Evolutionary conservation across 257 asterid species (phyloP), one percentile per base, ranked within the genome.

Genomic region (Primulina tabacum): DNA sequence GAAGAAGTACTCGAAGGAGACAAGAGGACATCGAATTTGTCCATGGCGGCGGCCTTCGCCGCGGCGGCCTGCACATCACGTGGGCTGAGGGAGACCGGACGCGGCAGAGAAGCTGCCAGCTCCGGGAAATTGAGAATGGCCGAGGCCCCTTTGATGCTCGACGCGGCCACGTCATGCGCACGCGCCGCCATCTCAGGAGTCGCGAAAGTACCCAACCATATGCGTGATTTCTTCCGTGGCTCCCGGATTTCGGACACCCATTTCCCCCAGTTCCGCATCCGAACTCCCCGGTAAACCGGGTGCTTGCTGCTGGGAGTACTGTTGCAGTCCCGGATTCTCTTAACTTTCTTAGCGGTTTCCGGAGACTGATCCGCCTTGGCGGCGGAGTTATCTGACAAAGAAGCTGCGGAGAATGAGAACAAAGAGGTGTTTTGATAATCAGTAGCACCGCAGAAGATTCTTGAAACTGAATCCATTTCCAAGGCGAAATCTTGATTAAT

Each of bases 151-250:
- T 90, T 90, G 26, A 90, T 88, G 82, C 89, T 85, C 5, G 88
- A 35, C 2, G 96, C 96, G 0, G 97, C 97, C 53, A 83, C 97
- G 77, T 91, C 97, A 63, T 91, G 97, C 8, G 97, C 97, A 76
- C 97, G 81, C 71, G 97, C 97, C 34, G 97, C 96, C 97, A 91
- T 91, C 65, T 91, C 95, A 3, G 96, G 95, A 0, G 89, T 87
- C 0, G 97, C 80, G 64, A 87, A 91, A 0, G 97, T 91, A 0
- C 97, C 97, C 0, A 91, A 69, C 97, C 97, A 91, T 71, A 91
- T 91, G 28, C 97, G 82, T 0, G 97, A 88, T 60, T 91, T 91
- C 79, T 91, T 91, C 16, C 96, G 76, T 9, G 96, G 97, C 79
- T 89, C 96, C 1, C 96, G 80, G 67, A 89, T 89, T 79, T 89